A percentile compares a stretch with the other conserved stretches of the same genome.
phyloP scores from a whole-genome alignment of 192 early-diverging fungal genomes.

The Entomortierella lignicola region DNA sequence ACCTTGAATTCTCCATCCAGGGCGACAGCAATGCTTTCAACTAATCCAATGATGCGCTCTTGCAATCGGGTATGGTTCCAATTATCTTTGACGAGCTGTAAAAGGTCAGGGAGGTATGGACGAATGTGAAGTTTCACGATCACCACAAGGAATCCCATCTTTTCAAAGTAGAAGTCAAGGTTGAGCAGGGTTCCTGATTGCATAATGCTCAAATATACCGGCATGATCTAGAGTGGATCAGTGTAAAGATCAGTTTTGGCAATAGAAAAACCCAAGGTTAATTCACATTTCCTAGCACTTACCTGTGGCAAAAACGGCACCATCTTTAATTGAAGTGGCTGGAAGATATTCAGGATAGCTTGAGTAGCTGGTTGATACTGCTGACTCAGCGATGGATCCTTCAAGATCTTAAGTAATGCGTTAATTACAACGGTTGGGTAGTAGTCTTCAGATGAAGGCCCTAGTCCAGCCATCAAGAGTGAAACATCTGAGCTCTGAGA shows the following conservation, averaged over 20 bases:
- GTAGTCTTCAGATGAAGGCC: slow-evolving; percentile 89
- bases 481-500: slow-evolving; percentile 65
- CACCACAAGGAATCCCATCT: slow-evolving; percentile 82
- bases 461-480: slow-evolving; percentile 69
- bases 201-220: slow-evolving; percentile 91
- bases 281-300: background rate
- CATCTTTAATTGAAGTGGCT: slow-evolving; percentile 85
- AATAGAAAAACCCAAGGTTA: no score
- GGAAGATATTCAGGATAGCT: slow-evolving; percentile 95
- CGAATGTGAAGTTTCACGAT: slow-evolving; percentile 92
- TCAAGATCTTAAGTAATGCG: slow-evolving; percentile 88
- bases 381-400: slow-evolving; percentile 81
- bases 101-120: slow-evolving; percentile 84
- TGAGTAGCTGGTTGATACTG: slow-evolving; percentile 90
- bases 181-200: slow-evolving; percentile 77
- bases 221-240: slow-evolving; percentile 75
- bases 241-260: background rate
- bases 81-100: slow-evolving; percentile 82
- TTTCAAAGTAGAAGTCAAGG: slow-evolving; percentile 92
- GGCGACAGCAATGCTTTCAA: slow-evolving; percentile 87
- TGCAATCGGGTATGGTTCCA: slow-evolving; percentile 81
- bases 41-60: slow-evolving; percentile 84
- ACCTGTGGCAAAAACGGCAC: slow-evolving; percentile 91
- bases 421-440: slow-evolving; percentile 92
- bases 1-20: slow-evolving; percentile 91